phyloP scores from a whole-genome alignment of 2,329 filamentous ascomycete genomes.

The Penicillium frequentans region DNA sequence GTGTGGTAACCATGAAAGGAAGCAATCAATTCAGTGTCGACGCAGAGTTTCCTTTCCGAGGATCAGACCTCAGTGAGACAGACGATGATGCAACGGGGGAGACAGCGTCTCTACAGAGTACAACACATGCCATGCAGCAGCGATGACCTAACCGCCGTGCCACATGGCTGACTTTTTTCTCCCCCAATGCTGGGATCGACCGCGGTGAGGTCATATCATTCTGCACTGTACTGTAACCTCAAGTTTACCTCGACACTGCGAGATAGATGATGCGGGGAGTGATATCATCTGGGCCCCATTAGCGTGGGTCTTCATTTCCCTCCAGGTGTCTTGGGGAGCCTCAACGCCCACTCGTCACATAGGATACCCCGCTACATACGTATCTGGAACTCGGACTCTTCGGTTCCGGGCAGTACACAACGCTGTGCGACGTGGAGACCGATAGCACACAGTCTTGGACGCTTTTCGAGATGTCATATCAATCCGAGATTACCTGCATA shows the following conservation, averaged over 20 bases:
- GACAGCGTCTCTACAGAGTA: not conserved
- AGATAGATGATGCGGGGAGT: not conserved
- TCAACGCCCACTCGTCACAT: not conserved
- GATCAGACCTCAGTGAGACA: not conserved
- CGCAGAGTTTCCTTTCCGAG: not conserved
- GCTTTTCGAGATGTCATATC: slow-evolving; percentile 1
- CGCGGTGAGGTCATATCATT: not conserved
- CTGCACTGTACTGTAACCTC: not conserved
- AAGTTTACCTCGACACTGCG: not conserved
- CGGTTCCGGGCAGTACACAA: not conserved
- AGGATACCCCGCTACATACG: not conserved
- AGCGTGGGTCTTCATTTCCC: not conserved
- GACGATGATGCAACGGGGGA: not conserved
- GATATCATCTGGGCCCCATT: not conserved
- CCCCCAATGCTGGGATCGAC: not conserved
- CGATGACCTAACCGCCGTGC: not conserved
- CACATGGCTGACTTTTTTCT: not conserved
- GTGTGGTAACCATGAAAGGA: not conserved
- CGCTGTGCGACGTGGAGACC: not conserved
- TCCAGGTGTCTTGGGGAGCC: not conserved
- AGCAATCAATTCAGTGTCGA: not conserved
- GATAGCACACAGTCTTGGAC: not conserved
- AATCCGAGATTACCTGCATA: not conserved
- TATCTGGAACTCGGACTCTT: not conserved
- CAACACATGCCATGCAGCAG: not conserved